phyloP scores from a whole-genome alignment of 1,139 yeast species.

The Hyphopichia buzzinii region DNA sequence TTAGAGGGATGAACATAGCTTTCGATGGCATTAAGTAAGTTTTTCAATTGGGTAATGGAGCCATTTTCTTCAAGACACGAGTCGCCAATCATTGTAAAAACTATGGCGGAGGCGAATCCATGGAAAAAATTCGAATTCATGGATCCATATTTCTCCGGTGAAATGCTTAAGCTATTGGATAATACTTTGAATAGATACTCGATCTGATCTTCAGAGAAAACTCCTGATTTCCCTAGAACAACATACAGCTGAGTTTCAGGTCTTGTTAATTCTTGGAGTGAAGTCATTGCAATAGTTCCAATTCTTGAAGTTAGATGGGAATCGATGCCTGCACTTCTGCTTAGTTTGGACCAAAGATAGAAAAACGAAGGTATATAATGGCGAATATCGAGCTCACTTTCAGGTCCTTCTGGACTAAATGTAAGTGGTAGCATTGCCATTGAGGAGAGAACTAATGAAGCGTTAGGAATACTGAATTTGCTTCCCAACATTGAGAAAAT shows the following conservation, averaged over 20 bases:
- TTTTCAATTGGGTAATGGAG: constrained; percentile 52
- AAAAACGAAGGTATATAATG: constrained; percentile 65
- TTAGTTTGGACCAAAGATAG: constrained; percentile 68
- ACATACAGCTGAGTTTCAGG: constrained; percentile 11
- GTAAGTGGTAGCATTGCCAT: constrained; percentile 53
- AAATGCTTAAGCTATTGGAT: constrained; percentile 51
- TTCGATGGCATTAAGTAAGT: constrained; percentile 66
- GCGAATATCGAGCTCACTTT: constrained; percentile 41
- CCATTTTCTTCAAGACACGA: constrained; percentile 39
- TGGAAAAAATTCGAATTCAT: constrained; percentile 46
- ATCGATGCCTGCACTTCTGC: constrained; percentile 60
- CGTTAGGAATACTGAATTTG: constrained; percentile 56
- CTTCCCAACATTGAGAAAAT: constrained; percentile 39
- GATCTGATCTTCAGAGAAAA: constrained; percentile 62
- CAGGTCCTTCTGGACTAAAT: constrained; percentile 21
- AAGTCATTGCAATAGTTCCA: constrained; percentile 59
- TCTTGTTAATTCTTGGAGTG: constrained; percentile 33
- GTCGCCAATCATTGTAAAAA: constrained; percentile 62
- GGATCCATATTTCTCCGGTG: constrained; percentile 38
- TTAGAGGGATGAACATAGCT: constrained; percentile 93
- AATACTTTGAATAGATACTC: constrained; percentile 56
- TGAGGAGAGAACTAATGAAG: constrained; percentile 57
- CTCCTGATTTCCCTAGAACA: constrained; percentile 46
- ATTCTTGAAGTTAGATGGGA: constrained; percentile 64
- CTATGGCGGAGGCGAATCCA: constrained; percentile 61